Base-by-base conservation (phyloP, 1,284 basidiomycete genomes). In the Ceratobasidium sp. region DNA sequence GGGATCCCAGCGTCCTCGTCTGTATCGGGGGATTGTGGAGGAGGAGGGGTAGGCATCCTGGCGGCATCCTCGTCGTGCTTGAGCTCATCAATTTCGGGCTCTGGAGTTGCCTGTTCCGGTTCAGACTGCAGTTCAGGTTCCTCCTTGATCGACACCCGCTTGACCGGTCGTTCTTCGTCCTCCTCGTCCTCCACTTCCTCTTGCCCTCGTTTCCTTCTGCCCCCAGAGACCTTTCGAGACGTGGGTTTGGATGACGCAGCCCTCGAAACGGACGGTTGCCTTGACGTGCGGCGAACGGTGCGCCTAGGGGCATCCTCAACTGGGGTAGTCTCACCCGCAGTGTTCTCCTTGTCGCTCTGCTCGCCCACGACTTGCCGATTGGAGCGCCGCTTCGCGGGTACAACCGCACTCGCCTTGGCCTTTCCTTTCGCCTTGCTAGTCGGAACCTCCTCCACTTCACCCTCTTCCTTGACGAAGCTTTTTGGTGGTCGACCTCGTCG, bases 361-460 rank as follows among this genome's bases (percentile, higher is more conserved):
- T 72, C 69, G 29, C 69, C 69, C 69, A 72, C 69, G 16, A 58
- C 58, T 22, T 72, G 69, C 29, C 43, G 41, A 31, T 72, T 72
- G 46, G 69, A 61, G 22, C 69, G 69, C 8, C 69, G 54, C 22
- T 72, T 72, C n/a, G 69, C 54, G 46, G 69, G 69, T n/a, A 72
- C 69, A 13, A 72, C 53, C 14, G 69, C 22, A 46, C 69, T 72
- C 69, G 69, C 69, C 69, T 72, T 72, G 41, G 39, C 58, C 43
- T 62, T 62, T 56, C 56, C 69, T 46, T 72, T 72, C 46, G 54
- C 69, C 46, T 62, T 72, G 51, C 22, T 31, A 8, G 27, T 19
- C n/a, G 51, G 48, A 34, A 14, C 24, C 31, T 75, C 59, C 22
- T 73, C 74, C 24, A 19, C 54, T 8, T 58, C 46, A 19, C 62